Evolutionary conservation across 331 rosid species (phyloP), one percentile per base, ranked within the genome.

Genomic region (Quercus tomentella): DNA sequence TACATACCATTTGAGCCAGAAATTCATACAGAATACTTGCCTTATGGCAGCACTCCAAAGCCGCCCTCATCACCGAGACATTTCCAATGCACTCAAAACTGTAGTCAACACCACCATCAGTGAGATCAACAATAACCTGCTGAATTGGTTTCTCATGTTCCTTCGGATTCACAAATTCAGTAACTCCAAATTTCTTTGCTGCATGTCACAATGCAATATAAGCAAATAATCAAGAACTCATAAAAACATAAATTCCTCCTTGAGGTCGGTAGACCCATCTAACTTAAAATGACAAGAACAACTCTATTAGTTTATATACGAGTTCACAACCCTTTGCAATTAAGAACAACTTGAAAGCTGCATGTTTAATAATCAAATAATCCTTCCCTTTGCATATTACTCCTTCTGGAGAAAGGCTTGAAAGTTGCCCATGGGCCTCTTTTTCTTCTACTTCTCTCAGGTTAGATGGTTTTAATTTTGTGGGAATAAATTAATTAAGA

Each of bases 11-110:
- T 80, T 55, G 20, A 76, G 72, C 28, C 55, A 78, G 77, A 45
- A 23, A 41, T 61, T 85, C 74, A 79, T 58, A 61, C 15, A 37
- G 71, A 67, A 67, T 43, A 81, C 86, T 80, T 56, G 82, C 97
- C 91, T 95, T 93, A 79, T 95, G 99, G 90, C 97, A 95, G 85
- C 97, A 95, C 79, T 95, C 97, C 87, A 95, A 75, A 81, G 99
- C 99, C 58, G 99, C 78, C 76, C 99, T 93, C 97, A 95, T 95
- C 79, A 95, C 87, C 0, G 92, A 86, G 79, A 95, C 98, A 88
- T 95, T 95, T 77, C 98, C 99, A 70, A 95, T 95, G 90, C 99
- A 95, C 86, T 95, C 99, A 77, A 95, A 95, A 80, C 99, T 95
- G 58, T 93, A 93, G 82, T 93, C 99, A 76, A 93, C 99, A 65